Conservation (phyloP, 306 rosid genomes). For the Trichosanthes cucumerina region DNA sequence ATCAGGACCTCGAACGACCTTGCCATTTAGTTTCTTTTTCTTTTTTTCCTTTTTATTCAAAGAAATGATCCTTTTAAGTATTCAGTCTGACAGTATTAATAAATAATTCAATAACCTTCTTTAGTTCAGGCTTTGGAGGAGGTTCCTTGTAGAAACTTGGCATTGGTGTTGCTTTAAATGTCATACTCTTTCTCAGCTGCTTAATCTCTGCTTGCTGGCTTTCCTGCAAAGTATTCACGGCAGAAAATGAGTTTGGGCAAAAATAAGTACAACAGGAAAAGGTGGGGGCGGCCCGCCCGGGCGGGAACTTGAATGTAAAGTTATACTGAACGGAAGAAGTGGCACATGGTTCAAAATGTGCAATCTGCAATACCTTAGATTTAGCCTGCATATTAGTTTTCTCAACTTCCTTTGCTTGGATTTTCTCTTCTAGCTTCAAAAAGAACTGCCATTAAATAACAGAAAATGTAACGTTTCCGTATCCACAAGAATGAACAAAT, state of each 20-base stretch:
- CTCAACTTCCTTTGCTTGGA: constrained; percentile 87
- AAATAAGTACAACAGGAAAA: not conserved
- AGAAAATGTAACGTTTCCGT: not conserved
- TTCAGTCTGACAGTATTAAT: not conserved
- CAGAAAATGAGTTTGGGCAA: not conserved
- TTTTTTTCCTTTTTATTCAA: not conserved
- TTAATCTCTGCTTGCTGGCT: constrained; percentile 81
- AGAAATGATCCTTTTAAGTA: not conserved
- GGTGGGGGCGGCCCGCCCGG: not conserved
- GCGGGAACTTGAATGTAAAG: not conserved
- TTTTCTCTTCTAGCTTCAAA: constrained; percentile 87
- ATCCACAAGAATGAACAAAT: not conserved
- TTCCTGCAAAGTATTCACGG: constrained; percentile 41
- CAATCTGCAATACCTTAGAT: constrained; percentile 51
- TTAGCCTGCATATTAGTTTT: constrained; percentile 58
- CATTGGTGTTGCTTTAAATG: constrained; percentile 89
- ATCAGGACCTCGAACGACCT: not conserved
- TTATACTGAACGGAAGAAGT: not conserved
- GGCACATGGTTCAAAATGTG: not conserved
- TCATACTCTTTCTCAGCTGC: constrained; percentile 65
- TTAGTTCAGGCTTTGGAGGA: constrained; percentile 72
- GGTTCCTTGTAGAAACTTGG: constrained; percentile 94
- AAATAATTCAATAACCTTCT: constrained; percentile 44
- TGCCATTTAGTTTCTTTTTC: not conserved
- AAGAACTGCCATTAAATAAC: constrained; percentile 48